Conservation (phyloP, 257 asterid species). For the Scutellaria baicalensis region DNA sequence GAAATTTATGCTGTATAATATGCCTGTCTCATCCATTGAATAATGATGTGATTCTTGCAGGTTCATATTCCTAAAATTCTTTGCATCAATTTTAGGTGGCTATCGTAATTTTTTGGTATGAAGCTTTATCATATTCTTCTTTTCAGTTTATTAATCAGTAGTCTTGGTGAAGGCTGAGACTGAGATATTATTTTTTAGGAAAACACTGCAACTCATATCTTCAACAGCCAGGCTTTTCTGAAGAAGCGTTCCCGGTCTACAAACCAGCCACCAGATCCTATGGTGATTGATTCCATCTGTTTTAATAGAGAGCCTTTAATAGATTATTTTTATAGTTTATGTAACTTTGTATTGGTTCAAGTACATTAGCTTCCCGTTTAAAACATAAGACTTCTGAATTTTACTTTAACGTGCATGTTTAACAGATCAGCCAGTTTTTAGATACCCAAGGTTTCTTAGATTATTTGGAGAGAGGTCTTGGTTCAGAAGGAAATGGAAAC, state of each 20-base stretch:
- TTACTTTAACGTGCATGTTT: constrained; percentile 19
- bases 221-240: constrained; percentile 86
- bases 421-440: constrained; percentile 84
- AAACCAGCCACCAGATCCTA: constrained; percentile 86
- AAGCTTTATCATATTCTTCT: constrained; percentile 30
- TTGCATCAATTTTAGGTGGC: constrained; percentile 93
- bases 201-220: constrained; percentile 74
- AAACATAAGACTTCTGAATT: constrained; percentile 12
- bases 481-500: constrained; percentile 62
- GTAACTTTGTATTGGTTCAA: neutral
- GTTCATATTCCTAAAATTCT: constrained; percentile 78
- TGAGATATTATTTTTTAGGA: constrained; percentile 42
- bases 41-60: constrained; percentile 45
- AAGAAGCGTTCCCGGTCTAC: constrained; percentile 93
- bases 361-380: neutral
- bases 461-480: constrained; percentile 87
- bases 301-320: neutral
- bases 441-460: constrained; percentile 94
- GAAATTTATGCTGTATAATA: neutral
- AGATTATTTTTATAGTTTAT: neutral
- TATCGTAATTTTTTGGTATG: constrained; percentile 93
- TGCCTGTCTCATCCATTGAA: constrained; percentile 7
- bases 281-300: constrained; percentile 38
- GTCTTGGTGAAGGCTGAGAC: constrained; percentile 48
- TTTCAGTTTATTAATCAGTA: constrained; percentile 10